Evolutionary conservation across 805 yeast genomes (phyloP).

Genomic region (Wickerhamiella brachini): DNA sequence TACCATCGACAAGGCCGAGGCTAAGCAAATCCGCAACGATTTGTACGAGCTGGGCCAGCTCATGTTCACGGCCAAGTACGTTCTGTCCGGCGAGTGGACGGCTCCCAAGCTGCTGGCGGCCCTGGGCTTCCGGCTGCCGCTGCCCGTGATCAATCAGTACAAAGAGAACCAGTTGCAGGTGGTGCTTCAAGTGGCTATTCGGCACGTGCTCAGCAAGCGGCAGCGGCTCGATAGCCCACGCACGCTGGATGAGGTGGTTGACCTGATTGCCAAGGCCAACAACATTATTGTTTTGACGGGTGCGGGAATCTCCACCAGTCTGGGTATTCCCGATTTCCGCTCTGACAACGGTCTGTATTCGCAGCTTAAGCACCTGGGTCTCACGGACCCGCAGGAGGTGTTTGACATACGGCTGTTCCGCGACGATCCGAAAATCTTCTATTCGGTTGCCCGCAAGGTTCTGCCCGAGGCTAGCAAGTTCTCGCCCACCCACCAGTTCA

Average conservation of each 20-base stretch:
- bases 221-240: conserved; percentile 15
- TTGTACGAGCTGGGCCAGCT: conserved; percentile 48
- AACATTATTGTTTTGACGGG: conserved; percentile 72
- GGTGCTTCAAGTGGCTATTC: conserved; percentile 16
- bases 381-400: conserved; percentile 83
- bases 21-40: conserved; percentile 35
- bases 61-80: conserved; percentile 43
- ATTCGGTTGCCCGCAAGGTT: conserved; percentile 74
- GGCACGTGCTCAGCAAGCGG: conserved; percentile 12
- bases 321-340: conserved; percentile 88
- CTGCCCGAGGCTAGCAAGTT: conserved; percentile 51
- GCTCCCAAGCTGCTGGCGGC: conserved; percentile 42
- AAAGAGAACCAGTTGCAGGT: conserved; percentile 12
- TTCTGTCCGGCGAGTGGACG: conserved; percentile 45
- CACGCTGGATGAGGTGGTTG: conserved; percentile 45
- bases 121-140: conserved; percentile 43
- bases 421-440: conserved; percentile 67
- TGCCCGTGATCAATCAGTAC: conserved; percentile 10
- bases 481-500: conserved; percentile 74
- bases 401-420: conserved; percentile 61
- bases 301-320: conserved; percentile 81
- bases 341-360: conserved; percentile 79
- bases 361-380: conserved; percentile 48
- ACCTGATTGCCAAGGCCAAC: conserved; percentile 38
- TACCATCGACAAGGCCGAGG: conserved; percentile 27